phyloP scores from a whole-genome alignment of 495 filamentous ascomycete genomes.

The Xylaria intraflava region DNA sequence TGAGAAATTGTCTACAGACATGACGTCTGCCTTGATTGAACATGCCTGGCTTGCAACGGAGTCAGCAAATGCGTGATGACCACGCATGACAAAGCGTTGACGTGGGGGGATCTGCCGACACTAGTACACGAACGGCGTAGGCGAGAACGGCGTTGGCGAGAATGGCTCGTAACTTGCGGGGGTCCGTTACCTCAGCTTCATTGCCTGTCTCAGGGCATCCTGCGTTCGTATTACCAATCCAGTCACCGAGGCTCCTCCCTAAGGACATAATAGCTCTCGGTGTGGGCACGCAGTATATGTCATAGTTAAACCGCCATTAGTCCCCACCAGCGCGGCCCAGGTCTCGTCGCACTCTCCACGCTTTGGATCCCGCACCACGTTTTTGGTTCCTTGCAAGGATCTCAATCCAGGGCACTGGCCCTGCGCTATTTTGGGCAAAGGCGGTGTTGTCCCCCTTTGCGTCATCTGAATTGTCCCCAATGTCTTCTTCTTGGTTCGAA shows the following conservation, averaged over 20 bases:
- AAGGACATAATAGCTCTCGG: too few relatives aligned
- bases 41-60: neutral
- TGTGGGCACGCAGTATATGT: too few relatives aligned
- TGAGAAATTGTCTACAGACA: too few relatives aligned
- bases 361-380: conserved; percentile 41
- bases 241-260: conserved; percentile 2
- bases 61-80: conserved; percentile 10
- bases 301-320: conserved; percentile 3
- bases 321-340: conserved; percentile 29
- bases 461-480: conserved; percentile 5
- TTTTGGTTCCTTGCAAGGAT: conserved; percentile 41
- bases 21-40: too few relatives aligned
- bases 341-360: conserved; percentile 52
- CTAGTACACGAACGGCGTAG: neutral
- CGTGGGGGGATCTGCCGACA: neutral
- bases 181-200: too few relatives aligned
- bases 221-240: neutral
- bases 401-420: conserved; percentile 45
- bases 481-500: neutral
- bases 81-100: conserved; percentile 9
- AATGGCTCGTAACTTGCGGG: too few relatives aligned
- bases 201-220: too few relatives aligned
- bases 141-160: neutral
- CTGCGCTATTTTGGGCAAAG: conserved; percentile 2
- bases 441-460: neutral